A percentile compares a stretch with the other conserved stretches of the same genome.
These are phyloP conservation scores for Chenopodium quinoa DNA, from an alignment of 148 eudicot species.

Conservation along the genomic window DNA sequence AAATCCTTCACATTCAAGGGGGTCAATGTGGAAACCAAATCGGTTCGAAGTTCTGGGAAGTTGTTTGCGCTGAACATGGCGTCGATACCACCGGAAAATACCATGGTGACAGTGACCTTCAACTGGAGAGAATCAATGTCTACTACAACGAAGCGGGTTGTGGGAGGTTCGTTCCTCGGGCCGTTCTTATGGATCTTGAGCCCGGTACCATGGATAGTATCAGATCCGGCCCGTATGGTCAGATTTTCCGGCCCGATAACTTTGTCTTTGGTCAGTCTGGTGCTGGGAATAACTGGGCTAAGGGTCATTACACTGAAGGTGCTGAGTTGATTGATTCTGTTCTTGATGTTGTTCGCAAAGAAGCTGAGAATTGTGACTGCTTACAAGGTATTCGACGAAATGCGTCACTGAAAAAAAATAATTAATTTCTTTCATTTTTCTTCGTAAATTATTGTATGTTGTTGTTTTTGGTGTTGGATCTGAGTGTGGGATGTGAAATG, in stretches of 20 bases:
- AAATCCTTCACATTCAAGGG: slow-evolving; percentile 70
- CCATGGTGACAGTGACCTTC: slow-evolving; percentile 54
- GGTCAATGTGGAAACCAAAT: slow-evolving; percentile 86
- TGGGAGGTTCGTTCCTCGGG: slow-evolving; percentile 63
- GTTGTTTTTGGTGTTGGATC: neutral
- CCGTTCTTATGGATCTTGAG: slow-evolving; percentile 76
- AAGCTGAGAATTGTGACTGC: slow-evolving; percentile 69
- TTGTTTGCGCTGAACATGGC: slow-evolving; percentile 71
- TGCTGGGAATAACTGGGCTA: slow-evolving; percentile 80
- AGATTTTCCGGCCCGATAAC: slow-evolving; percentile 74
- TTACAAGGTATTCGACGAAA: slow-evolving; percentile 47
- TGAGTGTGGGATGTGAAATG: neutral
- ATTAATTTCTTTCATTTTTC: neutral
- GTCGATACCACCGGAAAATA: slow-evolving; percentile 61
- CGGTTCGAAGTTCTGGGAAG: slow-evolving; percentile 84
- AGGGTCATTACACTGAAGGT: slow-evolving; percentile 76
- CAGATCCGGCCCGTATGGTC: slow-evolving; percentile 58
- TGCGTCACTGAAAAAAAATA: neutral
- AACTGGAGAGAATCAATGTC: slow-evolving; percentile 61
- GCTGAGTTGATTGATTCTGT: slow-evolving; percentile 77
- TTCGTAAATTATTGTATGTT: neutral
- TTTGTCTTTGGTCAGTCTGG: slow-evolving; percentile 73
- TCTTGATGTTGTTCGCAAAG: slow-evolving; percentile 70
- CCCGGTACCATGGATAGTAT: slow-evolving; percentile 78
- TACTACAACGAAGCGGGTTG: slow-evolving; percentile 68